Percentiles rank a stretch among this genome's conserved stretches.
phyloP scores from a whole-genome alignment of 345 rosid genomes.

The Rhodomyrtus tomentosa region DNA sequence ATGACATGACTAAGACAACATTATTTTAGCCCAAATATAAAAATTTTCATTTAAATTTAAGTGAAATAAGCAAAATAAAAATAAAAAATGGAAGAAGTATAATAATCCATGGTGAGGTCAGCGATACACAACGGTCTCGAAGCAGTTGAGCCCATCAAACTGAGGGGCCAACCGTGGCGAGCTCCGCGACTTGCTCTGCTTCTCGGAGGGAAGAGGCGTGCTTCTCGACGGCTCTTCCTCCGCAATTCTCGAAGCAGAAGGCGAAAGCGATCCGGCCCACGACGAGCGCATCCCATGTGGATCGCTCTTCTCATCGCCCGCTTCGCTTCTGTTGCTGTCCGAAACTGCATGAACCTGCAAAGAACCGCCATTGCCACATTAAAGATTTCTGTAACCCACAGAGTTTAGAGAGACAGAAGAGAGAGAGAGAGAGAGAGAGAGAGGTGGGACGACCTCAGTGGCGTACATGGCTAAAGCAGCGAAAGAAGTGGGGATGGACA shows the following conservation, averaged over 20 bases:
- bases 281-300: not conserved
- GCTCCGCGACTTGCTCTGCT: not conserved
- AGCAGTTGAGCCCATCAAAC: constrained; percentile 5
- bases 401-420: not conserved
- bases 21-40: no score
- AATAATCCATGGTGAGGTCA: not conserved
- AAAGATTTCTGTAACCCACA: not conserved
- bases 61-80: no score
- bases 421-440: not conserved
- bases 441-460: not conserved
- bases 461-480: not conserved
- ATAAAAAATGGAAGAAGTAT: not conserved
- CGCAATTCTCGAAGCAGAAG: not conserved
- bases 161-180: constrained; percentile 1
- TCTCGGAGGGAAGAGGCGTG: not conserved
- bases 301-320: not conserved
- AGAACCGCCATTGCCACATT: not conserved
- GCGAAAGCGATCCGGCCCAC: not conserved
- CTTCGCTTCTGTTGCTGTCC: not conserved
- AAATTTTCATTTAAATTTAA: no score
- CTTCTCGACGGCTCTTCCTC: not conserved
- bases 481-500: not conserved
- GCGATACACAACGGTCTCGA: not conserved
- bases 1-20: no score
- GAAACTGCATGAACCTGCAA: not conserved